Evolutionary conservation across 192 early-diverging fungal genomes (phyloP), one percentile per base, ranked within the genome.

Genomic region (Radiomyces spectabilis): DNA sequence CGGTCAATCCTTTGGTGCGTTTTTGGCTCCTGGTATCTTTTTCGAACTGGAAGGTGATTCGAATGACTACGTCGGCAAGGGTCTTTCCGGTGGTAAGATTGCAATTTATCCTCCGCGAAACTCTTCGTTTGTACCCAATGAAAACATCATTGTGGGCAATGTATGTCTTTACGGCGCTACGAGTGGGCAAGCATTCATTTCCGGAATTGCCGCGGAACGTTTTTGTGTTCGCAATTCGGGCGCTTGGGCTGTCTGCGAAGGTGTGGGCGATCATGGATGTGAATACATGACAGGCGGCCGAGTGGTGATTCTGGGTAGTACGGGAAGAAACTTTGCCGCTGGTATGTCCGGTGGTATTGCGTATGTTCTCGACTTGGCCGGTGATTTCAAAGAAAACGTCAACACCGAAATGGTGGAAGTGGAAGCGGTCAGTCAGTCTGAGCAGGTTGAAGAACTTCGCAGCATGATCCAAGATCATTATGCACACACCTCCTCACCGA

Each of bases 261-360:
- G 96, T 55, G 84, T 88, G 30, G 96, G 96, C 61, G 96, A 98
- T 77, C 96, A 98, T 66, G 96, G 96, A 51, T 97, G 94, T 73
- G 96, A 98, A 78, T 98, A 98, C 79, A 98, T 98, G 96, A 98
- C 96, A 12, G 96, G 96, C 42, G 96, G 96, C 43, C 80, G 92
- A 32, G 87, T 88, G 29, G 77, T 98, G 22, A 82, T 98, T 25
- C 76, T 98, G 9, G 96, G 94, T 57, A 51, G 50, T 27, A 88
- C 88, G 19, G 96, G 96, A 7, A 85, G 94, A 65, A 98, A 98
- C 81, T 98, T 98, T 80, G 96, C 96, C 19, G 96, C 96, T n/a
- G 96, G 96, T 71, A 98, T 98, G 96, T 85, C 82, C 61, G 96
- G 96, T 45, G 96, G 96, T 66, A 87, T 96, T 59, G 92, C 96